Evolutionary conservation across 1,139 yeast species (phyloP), one percentile per base, ranked within the genome.

Genomic region (Pneumocystis oryctolagi): DNA sequence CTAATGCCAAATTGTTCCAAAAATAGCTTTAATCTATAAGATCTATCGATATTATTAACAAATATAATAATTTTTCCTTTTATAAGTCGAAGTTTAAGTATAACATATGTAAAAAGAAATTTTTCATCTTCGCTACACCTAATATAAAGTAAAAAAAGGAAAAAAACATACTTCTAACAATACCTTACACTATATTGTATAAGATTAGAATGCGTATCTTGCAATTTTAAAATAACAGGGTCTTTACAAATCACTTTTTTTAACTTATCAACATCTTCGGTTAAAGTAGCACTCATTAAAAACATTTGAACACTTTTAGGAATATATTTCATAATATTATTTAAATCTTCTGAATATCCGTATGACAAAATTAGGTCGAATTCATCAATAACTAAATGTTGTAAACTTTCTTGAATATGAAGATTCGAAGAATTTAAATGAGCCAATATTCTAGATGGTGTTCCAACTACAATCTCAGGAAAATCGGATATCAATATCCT

Each of bases 201-300:
- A 67, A 94, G 78, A 80, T 40, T 64, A 20, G 62, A 60, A 39
- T 61, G 60, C 0, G 64, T 66, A 60, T 81, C 80, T 68, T 84
- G 84, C 60, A 92, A 79, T 71, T 84, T 87, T 66, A 94, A 77
- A 58, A 89, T 81, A 0, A 95, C 96, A 1, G 97, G 95, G 68
- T 83, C 82, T 63, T 90, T 83, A 74, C 97, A 92, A 73, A 87
- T 89, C 70, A 82, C 80, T 59, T 77, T 73, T 74, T 92, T 92
- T 70, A 94, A 76, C 60, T 81, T 82, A 65, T 87, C 84, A 67
- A 90, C 82, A 66, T 92, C 97, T 62, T 88, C 95, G 71, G 84
- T 87, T 65, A 94, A 77, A 2, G 98, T 94, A 1, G 99, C 99
- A 73, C 96, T 88, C 97, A 92, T 92, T 68, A 94, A 77, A 75